phyloP scores from a whole-genome alignment of 2,329 filamentous ascomycete species.

The Aspergillus neotritici region DNA sequence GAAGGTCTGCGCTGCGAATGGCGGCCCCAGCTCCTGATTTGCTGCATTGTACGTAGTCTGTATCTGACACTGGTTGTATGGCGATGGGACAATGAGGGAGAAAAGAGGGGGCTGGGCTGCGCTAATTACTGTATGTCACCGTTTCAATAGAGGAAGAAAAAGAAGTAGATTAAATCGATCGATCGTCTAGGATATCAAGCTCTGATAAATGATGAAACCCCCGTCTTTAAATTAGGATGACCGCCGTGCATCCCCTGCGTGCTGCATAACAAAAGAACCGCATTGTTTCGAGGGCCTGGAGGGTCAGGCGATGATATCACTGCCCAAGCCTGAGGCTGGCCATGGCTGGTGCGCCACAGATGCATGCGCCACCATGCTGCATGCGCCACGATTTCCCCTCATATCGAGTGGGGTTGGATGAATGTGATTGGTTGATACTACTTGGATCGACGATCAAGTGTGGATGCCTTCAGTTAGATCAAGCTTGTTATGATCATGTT shows the following conservation, averaged over 20 bases:
- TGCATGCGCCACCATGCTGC: slow-evolving; percentile 3
- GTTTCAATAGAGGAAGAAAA: not conserved
- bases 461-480: too few relatives aligned
- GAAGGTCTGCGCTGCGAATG: slow-evolving; percentile 27
- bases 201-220: too few relatives aligned
- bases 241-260: too few relatives aligned
- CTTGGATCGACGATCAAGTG: too few relatives aligned
- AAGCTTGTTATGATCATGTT: too few relatives aligned
- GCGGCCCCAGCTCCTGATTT: slow-evolving; percentile 38
- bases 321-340: not conserved
- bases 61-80: not conserved
- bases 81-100: too few relatives aligned
- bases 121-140: too few relatives aligned
- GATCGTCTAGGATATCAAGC: too few relatives aligned
- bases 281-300: not conserved
- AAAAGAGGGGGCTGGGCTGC: too few relatives aligned
- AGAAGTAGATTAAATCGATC: too few relatives aligned
- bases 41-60: slow-evolving; percentile 30
- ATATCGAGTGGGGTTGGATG: not conserved
- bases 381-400: not conserved
- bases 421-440: not conserved
- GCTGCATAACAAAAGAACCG: not conserved
- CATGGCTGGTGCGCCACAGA: not conserved
- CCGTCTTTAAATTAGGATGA: too few relatives aligned
- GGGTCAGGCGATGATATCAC: slow-evolving; percentile 6